phyloP scores from a whole-genome alignment of 202 grass and related monocot genomes.

The Hordeum pubiflorum region DNA sequence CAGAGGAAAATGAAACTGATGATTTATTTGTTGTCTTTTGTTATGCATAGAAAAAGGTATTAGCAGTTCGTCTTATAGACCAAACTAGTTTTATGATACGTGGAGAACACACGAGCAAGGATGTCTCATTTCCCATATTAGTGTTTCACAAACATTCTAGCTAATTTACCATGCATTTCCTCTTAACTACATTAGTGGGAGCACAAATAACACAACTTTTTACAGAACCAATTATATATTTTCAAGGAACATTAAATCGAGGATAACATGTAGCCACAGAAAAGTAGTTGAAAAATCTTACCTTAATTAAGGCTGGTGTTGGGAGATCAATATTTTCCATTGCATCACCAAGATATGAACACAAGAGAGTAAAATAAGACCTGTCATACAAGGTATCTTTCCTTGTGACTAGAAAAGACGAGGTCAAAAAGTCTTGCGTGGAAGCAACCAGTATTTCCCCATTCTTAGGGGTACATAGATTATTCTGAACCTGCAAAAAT shows the following conservation, averaged over 20 bases:
- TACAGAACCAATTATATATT: not conserved
- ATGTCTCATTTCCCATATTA: not conserved
- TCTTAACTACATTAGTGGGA: conserved; percentile 13
- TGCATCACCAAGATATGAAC: conserved; percentile 84
- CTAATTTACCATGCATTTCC: not conserved
- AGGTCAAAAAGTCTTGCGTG: conserved; percentile 90
- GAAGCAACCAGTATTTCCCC: conserved; percentile 95
- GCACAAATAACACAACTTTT: not conserved
- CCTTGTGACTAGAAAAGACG: conserved; percentile 93
- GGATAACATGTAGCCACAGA: not conserved
- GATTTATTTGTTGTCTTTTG: not conserved
- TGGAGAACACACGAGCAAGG: not conserved
- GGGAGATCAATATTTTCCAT: conserved; percentile 88
- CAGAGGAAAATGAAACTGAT: conserved; percentile 2
- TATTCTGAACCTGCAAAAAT: conserved; percentile 86
- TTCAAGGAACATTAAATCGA: not conserved
- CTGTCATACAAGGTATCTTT: conserved; percentile 91
- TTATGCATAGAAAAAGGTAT: not conserved
- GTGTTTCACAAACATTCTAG: not conserved
- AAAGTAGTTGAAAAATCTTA: conserved; percentile 22
- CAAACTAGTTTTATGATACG: not conserved
- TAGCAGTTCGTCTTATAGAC: not conserved
- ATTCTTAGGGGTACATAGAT: conserved; percentile 97
- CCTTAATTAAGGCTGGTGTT: conserved; percentile 78
- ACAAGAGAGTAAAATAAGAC: conserved; percentile 67